Evolutionary conservation across 164 flowering plant genomes (phyloP).

Genomic region (Houttuynia cordata): DNA sequence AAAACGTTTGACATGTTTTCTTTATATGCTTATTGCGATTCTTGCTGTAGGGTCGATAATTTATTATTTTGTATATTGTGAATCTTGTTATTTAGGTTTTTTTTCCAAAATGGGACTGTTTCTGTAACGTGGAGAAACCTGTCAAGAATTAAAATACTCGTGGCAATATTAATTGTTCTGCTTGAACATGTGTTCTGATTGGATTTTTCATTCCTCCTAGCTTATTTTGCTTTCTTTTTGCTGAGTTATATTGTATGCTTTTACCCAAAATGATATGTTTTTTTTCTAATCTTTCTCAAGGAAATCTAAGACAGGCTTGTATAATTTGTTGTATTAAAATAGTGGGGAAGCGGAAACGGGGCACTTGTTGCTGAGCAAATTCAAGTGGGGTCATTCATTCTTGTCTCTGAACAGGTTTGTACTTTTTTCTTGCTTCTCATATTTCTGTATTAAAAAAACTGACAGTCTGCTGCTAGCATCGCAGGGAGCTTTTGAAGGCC

Average conservation of each 20-base stretch:
- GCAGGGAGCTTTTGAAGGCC: slow-evolving; percentile 79
- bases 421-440: not conserved
- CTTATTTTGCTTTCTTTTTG: too few species aligned
- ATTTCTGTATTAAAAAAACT: not conserved
- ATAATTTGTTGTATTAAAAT: slow-evolving; percentile 1
- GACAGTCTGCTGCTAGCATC: slow-evolving; percentile 2
- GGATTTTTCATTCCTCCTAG: too few species aligned
- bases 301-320: not conserved
- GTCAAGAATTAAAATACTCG: too few species aligned
- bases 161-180: too few species aligned
- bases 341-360: slow-evolving; percentile 96
- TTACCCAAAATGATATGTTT: not conserved
- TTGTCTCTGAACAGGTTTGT: slow-evolving; percentile 76
- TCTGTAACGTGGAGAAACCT: too few species aligned
- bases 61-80: too few species aligned
- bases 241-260: not conserved
- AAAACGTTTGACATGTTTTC: too few species aligned
- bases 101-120: too few species aligned
- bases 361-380: slow-evolving; percentile 71
- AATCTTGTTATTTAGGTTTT: too few species aligned
- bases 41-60: too few species aligned
- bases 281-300: not conserved
- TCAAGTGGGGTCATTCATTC: slow-evolving; percentile 99
- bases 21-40: too few species aligned
- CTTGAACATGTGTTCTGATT: too few species aligned